Evolutionary conservation across 164 flowering plant genomes (phyloP), one percentile per base, ranked within the genome.

Genomic region (Nymphaea colorata): DNA sequence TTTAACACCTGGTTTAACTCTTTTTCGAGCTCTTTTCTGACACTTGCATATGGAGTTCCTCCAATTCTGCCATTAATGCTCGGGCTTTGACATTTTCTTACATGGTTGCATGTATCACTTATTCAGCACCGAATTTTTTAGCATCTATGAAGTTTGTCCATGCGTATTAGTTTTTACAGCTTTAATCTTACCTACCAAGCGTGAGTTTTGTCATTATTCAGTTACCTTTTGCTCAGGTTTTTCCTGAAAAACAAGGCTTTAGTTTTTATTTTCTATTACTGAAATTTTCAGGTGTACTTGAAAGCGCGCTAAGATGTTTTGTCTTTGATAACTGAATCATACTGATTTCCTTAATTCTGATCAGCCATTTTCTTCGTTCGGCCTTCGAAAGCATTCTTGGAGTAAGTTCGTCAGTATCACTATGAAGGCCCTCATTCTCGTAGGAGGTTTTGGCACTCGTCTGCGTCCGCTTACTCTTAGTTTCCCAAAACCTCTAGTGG

Each of bases 371-470:
- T 47, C 11, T 47, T 51, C 57, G 12, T 51, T 10, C 57, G 14
- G 57, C 12, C 14, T 51, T 51, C 14, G 3, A 51, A 51, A 15
- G 2, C 57, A 10, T 51, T 51, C 3, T 51, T 51, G 57, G 15
- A 8, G 57, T 15, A 51, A 51, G 14, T 51, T 51, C 57, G 14
- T 15, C 57, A 51, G 10, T 51, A 61, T 74, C 79, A 84, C 45
- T 43, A 94, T 94, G 99, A 94, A 94, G 96, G 99, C 99, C 16
- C 91, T 94, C 60, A 91, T 94, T 83, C 97, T 94, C 62, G 99
- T 91, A 78, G 99, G 99, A 76, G 99, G 98, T 4, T 91, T 89
- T 73, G 95, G 98, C 60, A 94, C 96, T 14, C 82, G 98, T 73
- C 77, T 94, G 88, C 85, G 97, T 86, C 99, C 99, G n/a, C 76